Evolutionary conservation across 2,329 filamentous ascomycete genomes (phyloP).

Genomic region (Dothistroma pini): DNA sequence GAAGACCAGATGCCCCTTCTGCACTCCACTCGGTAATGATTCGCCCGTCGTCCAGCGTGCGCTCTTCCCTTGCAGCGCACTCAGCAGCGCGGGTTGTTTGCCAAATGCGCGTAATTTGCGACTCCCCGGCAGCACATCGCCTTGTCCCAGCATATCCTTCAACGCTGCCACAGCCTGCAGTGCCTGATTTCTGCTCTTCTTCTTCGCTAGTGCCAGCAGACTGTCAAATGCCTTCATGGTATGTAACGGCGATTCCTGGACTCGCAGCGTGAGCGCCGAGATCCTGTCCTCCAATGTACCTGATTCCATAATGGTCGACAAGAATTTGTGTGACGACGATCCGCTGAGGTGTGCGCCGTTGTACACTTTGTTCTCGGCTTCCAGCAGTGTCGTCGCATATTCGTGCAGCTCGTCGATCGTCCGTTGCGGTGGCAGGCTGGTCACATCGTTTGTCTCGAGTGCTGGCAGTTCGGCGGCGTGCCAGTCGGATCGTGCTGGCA

Average conservation of each 20-base stretch:
- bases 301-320: constrained; percentile 94
- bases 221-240: constrained; percentile 86
- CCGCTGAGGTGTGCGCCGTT: constrained; percentile 65
- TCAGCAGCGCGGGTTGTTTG: constrained; percentile 71
- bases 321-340: constrained; percentile 89
- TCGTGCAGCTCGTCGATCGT: constrained; percentile 59
- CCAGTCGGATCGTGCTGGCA: constrained; percentile 65
- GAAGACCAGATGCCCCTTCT: constrained; percentile 71
- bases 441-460: constrained; percentile 47
- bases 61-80: constrained; percentile 61
- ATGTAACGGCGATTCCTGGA: constrained; percentile 94
- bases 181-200: constrained; percentile 89
- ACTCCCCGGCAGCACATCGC: constrained; percentile 76
- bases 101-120: constrained; percentile 77
- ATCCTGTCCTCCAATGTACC: constrained; percentile 97
- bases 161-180: constrained; percentile 88
- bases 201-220: constrained; percentile 76
- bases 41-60: constrained; percentile 66
- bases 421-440: constrained; percentile 47
- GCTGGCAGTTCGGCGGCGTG: constrained; percentile 56
- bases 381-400: constrained; percentile 70
- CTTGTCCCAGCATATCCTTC: constrained; percentile 90
- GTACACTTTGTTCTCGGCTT: constrained; percentile 75
- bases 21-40: constrained; percentile 67
- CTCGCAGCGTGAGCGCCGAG: constrained; percentile 86